Conservation (phyloP, 495 filamentous ascomycete genomes). For the Xylaria flabelliformis region DNA sequence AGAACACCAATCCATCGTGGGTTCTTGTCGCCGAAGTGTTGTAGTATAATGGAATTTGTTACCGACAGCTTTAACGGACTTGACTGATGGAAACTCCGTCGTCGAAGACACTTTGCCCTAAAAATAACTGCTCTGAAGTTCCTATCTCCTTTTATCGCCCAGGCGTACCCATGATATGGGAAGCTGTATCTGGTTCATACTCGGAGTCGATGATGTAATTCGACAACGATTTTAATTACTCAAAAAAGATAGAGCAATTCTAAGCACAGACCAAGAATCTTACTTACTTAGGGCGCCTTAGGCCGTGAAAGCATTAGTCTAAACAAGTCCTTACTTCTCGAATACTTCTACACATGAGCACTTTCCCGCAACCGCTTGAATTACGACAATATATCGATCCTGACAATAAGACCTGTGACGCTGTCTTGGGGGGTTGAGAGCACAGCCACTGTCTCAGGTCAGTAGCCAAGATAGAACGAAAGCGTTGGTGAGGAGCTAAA, state of each 20-base stretch:
- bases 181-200: background rate
- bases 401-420: conserved; percentile 11
- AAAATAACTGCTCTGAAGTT: background rate
- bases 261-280: background rate
- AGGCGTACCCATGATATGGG: background rate
- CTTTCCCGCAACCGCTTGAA: background rate
- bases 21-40: background rate
- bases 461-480: background rate
- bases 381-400: background rate
- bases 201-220: background rate
- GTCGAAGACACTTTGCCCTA: background rate
- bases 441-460: conserved; percentile 17
- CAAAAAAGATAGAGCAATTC: background rate
- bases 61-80: background rate
- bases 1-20: background rate
- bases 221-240: background rate
- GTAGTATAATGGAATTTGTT: background rate
- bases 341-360: background rate
- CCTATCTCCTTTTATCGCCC: background rate
- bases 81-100: background rate
- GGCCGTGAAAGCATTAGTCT: background rate
- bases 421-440: background rate
- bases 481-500: background rate
- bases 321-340: conserved; percentile 4
- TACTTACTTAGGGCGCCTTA: background rate